These are phyloP conservation scores for Penicillium paneum DNA, from an alignment of 2,329 filamentous ascomycete genomes.

Conservation along the genomic window DNA sequence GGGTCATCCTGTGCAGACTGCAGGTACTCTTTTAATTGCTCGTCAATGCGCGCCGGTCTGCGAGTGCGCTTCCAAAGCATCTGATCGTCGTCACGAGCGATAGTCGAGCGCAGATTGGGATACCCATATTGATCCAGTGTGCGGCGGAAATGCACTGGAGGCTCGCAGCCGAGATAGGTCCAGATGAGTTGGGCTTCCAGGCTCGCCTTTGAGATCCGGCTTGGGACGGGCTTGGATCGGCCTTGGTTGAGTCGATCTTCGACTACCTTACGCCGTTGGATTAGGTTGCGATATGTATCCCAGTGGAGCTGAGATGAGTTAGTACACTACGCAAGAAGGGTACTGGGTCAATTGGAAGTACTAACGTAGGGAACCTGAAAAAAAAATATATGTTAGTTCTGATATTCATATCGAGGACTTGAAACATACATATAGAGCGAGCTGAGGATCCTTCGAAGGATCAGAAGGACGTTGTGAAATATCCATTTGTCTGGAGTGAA, in stretches of 20 bases:
- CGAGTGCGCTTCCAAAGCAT: constrained; percentile 64
- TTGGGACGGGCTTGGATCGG: constrained; percentile 55
- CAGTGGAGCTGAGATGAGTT: constrained; percentile 53
- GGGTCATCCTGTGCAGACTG: constrained; percentile 15
- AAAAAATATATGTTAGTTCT: background rate
- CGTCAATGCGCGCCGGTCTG: constrained; percentile 44
- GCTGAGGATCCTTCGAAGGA: constrained; percentile 20
- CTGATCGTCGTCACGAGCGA: constrained; percentile 62
- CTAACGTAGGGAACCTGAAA: constrained; percentile 31
- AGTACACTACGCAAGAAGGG: background rate
- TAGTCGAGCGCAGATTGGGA: constrained; percentile 58
- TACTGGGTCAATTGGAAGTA: background rate
- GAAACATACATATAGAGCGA: constrained; percentile 32
- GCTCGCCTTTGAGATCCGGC: constrained; percentile 52
- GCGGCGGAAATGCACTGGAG: constrained; percentile 59
- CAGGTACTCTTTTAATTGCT: constrained; percentile 47
- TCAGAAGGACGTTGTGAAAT: constrained; percentile 12
- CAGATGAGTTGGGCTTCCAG: constrained; percentile 61
- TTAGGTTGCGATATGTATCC: constrained; percentile 59
- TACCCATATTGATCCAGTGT: constrained; percentile 65
- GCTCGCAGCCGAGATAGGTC: constrained; percentile 60
- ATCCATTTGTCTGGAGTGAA: constrained; percentile 31
- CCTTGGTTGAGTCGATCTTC: constrained; percentile 53
- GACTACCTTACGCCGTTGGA: constrained; percentile 57
- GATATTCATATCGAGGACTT: too few relatives aligned